phyloP scores from a whole-genome alignment of 1,139 yeast species.

The Yamadazyma siamensis region DNA sequence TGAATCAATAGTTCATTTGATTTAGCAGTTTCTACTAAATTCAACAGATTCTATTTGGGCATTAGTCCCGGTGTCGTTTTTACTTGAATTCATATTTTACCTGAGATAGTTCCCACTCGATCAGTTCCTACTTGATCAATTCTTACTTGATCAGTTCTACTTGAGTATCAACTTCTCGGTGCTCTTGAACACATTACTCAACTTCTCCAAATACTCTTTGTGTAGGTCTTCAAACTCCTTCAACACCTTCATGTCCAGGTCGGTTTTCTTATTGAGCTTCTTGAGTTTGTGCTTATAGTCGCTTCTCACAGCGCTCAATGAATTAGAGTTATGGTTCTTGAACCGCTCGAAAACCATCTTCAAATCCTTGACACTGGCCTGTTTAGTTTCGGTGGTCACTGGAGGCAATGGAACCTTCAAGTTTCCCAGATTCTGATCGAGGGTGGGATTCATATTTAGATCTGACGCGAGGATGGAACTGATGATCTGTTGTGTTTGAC shows the following conservation, averaged over 20 bases:
- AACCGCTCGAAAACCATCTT: slow-evolving; percentile 64
- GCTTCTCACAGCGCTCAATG: slow-evolving; percentile 59
- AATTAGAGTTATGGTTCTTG: slow-evolving; percentile 48
- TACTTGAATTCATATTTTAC: too few species aligned
- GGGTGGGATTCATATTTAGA: slow-evolving; percentile 75
- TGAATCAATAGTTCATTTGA: too few species aligned
- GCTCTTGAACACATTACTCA: slow-evolving; percentile 55
- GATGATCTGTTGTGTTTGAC: slow-evolving; percentile 61
- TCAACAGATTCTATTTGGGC: too few species aligned
- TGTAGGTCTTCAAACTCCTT: slow-evolving; percentile 64
- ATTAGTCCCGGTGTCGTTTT: too few species aligned
- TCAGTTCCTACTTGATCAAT: too few species aligned
- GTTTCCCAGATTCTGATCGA: slow-evolving; percentile 70
- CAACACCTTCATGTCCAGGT: slow-evolving; percentile 49
- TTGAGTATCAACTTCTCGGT: slow-evolving; percentile 52
- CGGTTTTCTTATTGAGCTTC: slow-evolving; percentile 47
- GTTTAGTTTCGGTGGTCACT: slow-evolving; percentile 65
- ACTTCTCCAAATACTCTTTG: slow-evolving; percentile 58
- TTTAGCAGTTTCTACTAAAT: too few species aligned
- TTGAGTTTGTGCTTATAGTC: slow-evolving; percentile 56
- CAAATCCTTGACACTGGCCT: slow-evolving; percentile 54
- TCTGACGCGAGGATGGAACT: slow-evolving; percentile 67
- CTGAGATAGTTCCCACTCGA: too few species aligned
- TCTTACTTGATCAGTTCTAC: too few species aligned
- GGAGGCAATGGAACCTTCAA: slow-evolving; percentile 76